A percentile compares a stretch with the other conserved stretches of the same genome.
Conservation (phyloP, 1,284 basidiomycete species). For the Cutaneotrichosporon arboriforme region DNA sequence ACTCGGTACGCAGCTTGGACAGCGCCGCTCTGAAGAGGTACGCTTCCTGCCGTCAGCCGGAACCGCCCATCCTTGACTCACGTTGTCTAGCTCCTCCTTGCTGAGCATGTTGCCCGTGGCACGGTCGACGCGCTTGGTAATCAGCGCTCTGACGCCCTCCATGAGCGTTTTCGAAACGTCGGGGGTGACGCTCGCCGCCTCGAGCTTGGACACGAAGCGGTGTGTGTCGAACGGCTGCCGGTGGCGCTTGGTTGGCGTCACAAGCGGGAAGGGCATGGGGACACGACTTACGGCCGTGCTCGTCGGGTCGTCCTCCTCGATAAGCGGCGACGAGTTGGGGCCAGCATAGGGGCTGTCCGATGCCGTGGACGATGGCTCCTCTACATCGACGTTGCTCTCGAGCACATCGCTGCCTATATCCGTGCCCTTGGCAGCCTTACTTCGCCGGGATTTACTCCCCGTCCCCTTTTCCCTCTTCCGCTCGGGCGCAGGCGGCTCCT, state of each 20-base stretch:
- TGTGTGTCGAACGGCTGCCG: constrained; percentile 49
- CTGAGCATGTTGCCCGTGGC: constrained; percentile 71
- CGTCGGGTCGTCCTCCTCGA: constrained; percentile 7
- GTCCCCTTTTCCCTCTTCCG: too few species aligned
- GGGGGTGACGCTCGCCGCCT: constrained; percentile 31
- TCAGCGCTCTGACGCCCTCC: constrained; percentile 73
- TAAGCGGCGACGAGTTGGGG: not conserved
- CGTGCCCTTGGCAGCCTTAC: not conserved
- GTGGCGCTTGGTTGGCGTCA: constrained; percentile 3
- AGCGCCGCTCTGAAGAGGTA: constrained; percentile 92
- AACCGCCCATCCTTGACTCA: constrained; percentile 49
- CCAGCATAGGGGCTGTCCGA: not conserved
- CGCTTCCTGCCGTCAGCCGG: constrained; percentile 61
- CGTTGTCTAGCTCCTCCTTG: constrained; percentile 83
- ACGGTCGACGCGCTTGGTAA: constrained; percentile 68
- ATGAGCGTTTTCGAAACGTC: constrained; percentile 69
- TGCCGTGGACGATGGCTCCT: not conserved
- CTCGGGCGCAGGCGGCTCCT: too few species aligned
- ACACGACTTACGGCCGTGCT: constrained; percentile 9
- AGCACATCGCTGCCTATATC: not conserved
- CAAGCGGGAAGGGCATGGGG: constrained; percentile 9
- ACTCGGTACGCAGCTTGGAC: constrained; percentile 83
- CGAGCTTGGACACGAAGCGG: constrained; percentile 44
- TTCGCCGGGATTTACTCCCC: too few species aligned
- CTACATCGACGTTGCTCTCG: not conserved